Evolutionary conservation across 106 monocot species (phyloP).

Genomic region (Xerophyta viscosa): DNA sequence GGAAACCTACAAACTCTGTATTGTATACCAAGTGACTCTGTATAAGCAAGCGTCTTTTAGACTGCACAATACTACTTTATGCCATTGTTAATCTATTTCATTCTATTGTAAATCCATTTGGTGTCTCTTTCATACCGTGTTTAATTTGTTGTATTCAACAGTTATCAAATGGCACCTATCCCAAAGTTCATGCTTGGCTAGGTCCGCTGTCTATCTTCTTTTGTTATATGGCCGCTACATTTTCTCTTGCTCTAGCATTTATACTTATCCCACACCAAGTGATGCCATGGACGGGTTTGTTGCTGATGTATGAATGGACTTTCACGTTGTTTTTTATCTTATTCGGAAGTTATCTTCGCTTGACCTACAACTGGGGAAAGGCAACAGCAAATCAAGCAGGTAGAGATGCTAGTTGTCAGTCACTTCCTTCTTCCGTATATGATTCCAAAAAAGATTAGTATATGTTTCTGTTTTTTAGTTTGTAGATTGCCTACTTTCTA

Average conservation of each 20-base stretch:
- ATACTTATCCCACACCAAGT: conserved; percentile 59
- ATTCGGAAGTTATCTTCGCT: conserved; percentile 54
- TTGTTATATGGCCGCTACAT: conserved; percentile 44
- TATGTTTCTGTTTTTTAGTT: conserved; percentile 1
- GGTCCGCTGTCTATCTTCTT: conserved; percentile 48
- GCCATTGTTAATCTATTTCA: too few species aligned
- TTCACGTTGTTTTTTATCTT: conserved; percentile 46
- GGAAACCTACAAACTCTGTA: too few species aligned
- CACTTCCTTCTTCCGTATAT: conserved; percentile 32
- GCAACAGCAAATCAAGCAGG: conserved; percentile 29
- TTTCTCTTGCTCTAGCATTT: conserved; percentile 69
- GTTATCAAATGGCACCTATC: conserved; percentile 36
- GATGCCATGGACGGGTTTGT: conserved; percentile 86
- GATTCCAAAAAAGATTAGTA: conserved; percentile 66
- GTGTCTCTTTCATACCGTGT: too few species aligned
- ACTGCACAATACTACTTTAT: too few species aligned
- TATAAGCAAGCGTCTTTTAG: too few species aligned
- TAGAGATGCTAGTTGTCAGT: conserved; percentile 1
- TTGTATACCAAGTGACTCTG: too few species aligned
- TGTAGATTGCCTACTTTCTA: background rate
- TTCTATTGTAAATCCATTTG: too few species aligned
- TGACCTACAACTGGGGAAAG: conserved; percentile 71
- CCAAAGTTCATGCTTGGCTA: conserved; percentile 59
- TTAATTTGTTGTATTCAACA: conserved; percentile 30
- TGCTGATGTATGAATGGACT: conserved; percentile 89